phyloP scores from a whole-genome alignment of 192 early-diverging fungal genomes.

The Thamnidium elegans region DNA sequence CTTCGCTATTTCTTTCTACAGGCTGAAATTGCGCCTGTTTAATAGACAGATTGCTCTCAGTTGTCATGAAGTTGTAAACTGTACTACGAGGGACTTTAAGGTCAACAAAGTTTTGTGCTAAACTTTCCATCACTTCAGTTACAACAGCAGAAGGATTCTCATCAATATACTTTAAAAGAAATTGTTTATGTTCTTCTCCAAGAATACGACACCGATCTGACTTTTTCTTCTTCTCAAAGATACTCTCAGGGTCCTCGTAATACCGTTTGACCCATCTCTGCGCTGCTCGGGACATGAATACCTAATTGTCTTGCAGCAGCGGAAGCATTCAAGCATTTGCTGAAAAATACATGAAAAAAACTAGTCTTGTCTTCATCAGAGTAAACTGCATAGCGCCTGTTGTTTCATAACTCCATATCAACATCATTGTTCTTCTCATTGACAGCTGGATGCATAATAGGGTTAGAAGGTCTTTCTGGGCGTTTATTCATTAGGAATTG shows the following conservation, averaged over 20 bases:
- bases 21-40: background rate
- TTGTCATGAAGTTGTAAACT: constrained; percentile 16
- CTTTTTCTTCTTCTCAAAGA: constrained; percentile 15
- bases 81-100: constrained; percentile 15
- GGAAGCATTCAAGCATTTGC: background rate
- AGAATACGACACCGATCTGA: constrained; percentile 17
- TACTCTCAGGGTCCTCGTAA: constrained; percentile 15
- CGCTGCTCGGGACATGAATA: constrained; percentile 5
- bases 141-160: constrained; percentile 17
- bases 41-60: constrained; percentile 10
- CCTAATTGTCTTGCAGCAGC: constrained; percentile 13
- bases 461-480: constrained; percentile 11
- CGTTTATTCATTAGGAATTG: constrained; percentile 19
- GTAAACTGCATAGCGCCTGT: constrained; percentile 6
- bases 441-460: too few species aligned
- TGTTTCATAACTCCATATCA: constrained; percentile 11
- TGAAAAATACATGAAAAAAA: too few species aligned
- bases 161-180: constrained; percentile 22
- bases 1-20: constrained; percentile 15
- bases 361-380: too few species aligned
- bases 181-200: constrained; percentile 13
- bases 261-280: constrained; percentile 12
- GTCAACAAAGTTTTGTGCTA: constrained; percentile 10
- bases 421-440: constrained; percentile 1
- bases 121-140: constrained; percentile 6